phyloP scores from a whole-genome alignment of 2,329 filamentous ascomycete genomes.

The Tolypocladium cylindrosporum region DNA sequence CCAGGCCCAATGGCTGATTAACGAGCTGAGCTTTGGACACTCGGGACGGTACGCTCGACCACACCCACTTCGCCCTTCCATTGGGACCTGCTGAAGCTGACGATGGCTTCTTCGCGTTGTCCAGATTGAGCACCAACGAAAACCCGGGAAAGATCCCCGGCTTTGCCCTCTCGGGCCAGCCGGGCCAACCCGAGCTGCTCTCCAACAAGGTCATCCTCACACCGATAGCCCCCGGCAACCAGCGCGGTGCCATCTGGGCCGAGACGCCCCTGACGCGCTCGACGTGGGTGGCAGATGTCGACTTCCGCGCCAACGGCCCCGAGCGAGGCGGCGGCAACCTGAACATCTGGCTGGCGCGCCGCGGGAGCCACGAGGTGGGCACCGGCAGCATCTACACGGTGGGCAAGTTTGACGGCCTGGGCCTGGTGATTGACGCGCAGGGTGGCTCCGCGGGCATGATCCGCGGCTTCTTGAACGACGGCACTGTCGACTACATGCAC shows the following conservation, averaged over 20 bases:
- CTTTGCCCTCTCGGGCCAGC: slow-evolving; percentile 45
- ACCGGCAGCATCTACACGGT: slow-evolving; percentile 76
- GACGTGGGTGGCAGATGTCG: slow-evolving; percentile 75
- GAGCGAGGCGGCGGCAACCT: slow-evolving; percentile 82
- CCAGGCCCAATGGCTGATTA: slow-evolving; percentile 57
- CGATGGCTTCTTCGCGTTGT: background rate
- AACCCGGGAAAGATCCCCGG: slow-evolving; percentile 36
- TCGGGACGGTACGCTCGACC: slow-evolving; percentile 41
- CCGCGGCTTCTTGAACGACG: slow-evolving; percentile 90
- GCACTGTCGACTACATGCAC: slow-evolving; percentile 65
- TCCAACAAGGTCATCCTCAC: slow-evolving; percentile 91
- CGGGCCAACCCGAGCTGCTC: slow-evolving; percentile 51
- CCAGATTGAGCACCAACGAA: slow-evolving; percentile 1
- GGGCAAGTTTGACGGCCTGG: slow-evolving; percentile 81
- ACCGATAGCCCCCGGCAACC: slow-evolving; percentile 76
- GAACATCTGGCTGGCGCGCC: slow-evolving; percentile 81
- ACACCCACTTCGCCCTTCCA: background rate
- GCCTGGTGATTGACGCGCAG: slow-evolving; percentile 75
- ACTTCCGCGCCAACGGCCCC: slow-evolving; percentile 78
- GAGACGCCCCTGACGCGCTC: slow-evolving; percentile 49
- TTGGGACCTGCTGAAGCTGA: background rate
- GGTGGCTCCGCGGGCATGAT: slow-evolving; percentile 70
- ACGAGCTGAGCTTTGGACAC: slow-evolving; percentile 70
- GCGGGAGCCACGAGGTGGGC: slow-evolving; percentile 55
- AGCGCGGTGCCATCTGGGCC: slow-evolving; percentile 75